These are phyloP conservation scores for Aspergillus latus DNA, from an alignment of 2,329 filamentous ascomycete genomes.

Conservation along the genomic window DNA sequence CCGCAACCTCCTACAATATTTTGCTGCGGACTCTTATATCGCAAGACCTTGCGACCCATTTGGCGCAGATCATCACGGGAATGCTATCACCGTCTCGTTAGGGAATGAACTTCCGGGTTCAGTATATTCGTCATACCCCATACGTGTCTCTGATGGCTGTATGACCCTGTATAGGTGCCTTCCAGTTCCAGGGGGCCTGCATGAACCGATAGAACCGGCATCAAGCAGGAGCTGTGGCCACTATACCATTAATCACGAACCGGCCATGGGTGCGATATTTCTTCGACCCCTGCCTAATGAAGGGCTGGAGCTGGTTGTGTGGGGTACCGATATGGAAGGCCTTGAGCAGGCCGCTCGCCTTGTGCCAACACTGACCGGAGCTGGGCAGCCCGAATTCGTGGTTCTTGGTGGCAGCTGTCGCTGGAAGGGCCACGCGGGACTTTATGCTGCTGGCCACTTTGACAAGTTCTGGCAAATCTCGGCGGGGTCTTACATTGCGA, in stretches of 20 bases:
- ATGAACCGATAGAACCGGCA: slow-evolving; percentile 2
- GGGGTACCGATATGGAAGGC: slow-evolving; percentile 52
- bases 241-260: slow-evolving; percentile 32
- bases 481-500: slow-evolving; percentile 45
- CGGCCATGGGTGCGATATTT: slow-evolving; percentile 52
- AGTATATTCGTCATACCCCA: slow-evolving; percentile 26
- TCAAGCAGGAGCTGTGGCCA: slow-evolving; percentile 16
- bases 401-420: slow-evolving; percentile 48
- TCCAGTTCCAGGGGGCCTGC: background rate
- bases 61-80: slow-evolving; percentile 34
- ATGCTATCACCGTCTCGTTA: slow-evolving; percentile 43
- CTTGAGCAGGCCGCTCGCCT: slow-evolving; percentile 53
- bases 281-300: slow-evolving; percentile 50
- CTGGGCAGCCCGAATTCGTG: slow-evolving; percentile 59
- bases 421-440: slow-evolving; percentile 54
- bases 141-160: slow-evolving; percentile 20
- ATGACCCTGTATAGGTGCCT: slow-evolving; percentile 15
- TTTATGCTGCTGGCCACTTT: slow-evolving; percentile 57
- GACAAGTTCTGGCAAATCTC: slow-evolving; percentile 55
- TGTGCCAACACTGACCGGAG: slow-evolving; percentile 57
- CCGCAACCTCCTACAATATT: slow-evolving; percentile 60
- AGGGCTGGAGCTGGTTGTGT: slow-evolving; percentile 56
- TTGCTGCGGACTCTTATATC: slow-evolving; percentile 54
- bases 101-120: slow-evolving; percentile 24
- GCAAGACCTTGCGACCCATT: slow-evolving; percentile 23